These are phyloP conservation scores for Zygoascus hellenicus DNA, from an alignment of 1,139 yeast species.

Conservation along the genomic window DNA sequence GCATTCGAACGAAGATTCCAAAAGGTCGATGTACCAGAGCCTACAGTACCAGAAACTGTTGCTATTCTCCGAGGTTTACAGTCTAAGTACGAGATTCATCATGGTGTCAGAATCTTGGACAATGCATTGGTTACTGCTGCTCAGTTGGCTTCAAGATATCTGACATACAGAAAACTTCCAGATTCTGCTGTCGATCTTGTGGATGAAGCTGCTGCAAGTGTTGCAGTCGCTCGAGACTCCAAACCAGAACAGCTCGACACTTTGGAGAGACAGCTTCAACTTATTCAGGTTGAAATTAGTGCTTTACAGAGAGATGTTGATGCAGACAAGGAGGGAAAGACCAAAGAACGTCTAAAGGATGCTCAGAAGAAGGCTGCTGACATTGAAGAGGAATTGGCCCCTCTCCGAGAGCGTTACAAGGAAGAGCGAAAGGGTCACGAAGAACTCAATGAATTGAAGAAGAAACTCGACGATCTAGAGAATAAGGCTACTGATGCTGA, in stretches of 20 bases:
- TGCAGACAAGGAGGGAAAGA: slow-evolving; percentile 59
- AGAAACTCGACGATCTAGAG: slow-evolving; percentile 87
- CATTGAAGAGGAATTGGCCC: slow-evolving; percentile 76
- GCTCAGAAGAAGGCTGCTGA: slow-evolving; percentile 80
- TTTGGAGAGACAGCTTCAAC: slow-evolving; percentile 84
- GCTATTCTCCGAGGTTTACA: slow-evolving; percentile 96
- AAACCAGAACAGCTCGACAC: slow-evolving; percentile 95
- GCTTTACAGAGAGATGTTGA: slow-evolving; percentile 96
- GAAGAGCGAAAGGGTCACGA: slow-evolving; percentile 92
- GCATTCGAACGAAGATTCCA: slow-evolving; percentile 99
- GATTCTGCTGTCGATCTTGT: slow-evolving; percentile 96
- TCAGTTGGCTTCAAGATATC: slow-evolving; percentile 86
- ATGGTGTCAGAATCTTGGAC: slow-evolving; percentile 94
- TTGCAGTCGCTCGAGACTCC: slow-evolving; percentile 96
- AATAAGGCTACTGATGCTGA: slow-evolving; percentile 94
- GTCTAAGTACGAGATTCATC: slow-evolving; percentile 94
- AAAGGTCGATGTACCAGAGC: slow-evolving; percentile 91
- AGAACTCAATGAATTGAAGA: slow-evolving; percentile 79
- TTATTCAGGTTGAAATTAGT: slow-evolving; percentile 90
- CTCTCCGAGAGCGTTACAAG: slow-evolving; percentile 77
- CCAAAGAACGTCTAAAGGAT: slow-evolving; percentile 75
- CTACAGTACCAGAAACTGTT: slow-evolving; percentile 86
- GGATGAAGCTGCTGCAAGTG: slow-evolving; percentile 96
- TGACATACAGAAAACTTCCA: slow-evolving; percentile 93
- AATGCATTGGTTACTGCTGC: slow-evolving; percentile 95